Base-by-base conservation (phyloP, 1,284 basidiomycete genomes). In the Megacollybia platyphylla region DNA sequence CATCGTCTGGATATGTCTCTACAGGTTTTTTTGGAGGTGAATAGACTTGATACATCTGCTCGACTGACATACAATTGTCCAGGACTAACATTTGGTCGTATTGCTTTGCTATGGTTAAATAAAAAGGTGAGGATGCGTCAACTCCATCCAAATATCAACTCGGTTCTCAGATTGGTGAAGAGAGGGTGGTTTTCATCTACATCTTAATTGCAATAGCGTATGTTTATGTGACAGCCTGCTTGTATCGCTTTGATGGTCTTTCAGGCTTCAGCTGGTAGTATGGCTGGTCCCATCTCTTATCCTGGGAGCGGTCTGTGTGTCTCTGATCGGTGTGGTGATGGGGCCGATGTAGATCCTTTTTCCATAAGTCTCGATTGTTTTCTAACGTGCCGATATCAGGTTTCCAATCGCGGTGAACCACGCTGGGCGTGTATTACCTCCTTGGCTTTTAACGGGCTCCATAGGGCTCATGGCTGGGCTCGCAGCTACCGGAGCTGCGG, bases 261-360 rank as follows among this genome's bases (percentile, higher is more conserved):
- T 7, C 17, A 57, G 67, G 13, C 56, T 76, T 20, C 73, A 79
- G 48, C 51, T 80, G 40, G 57, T 75, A 27, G 59, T 80, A 27
- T 79, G 78, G 78, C 59, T 75, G 9, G 69, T 76, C 2, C 74
- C 73, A 0, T 70, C 65, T 2, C 57, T 79, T 32, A 58, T 76
- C 18, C 67, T 64, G 30, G 64, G 62, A 34, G 76, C 72, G 1
- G 57, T 78, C 4, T 39, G 26, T 47, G 27, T 44, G 35, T 36
- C 29, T 46, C 36, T 37, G 36, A 10, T 24, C 36, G 36, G 36
- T 10, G 5, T 24, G 11, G n/a, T 37, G 10, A 15, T 37, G 36
- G 36, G 36, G 5, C 36, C 36, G 5, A 37, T 37, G 13, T 34
- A 24, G 20, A 24, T 24, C 20, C 20, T 24, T 24, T 24, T 2